Percentiles rank a stretch among this genome's conserved stretches.
phyloP scores from a whole-genome alignment of 2,329 filamentous ascomycete species.

The Colletotrichum trifolii region DNA sequence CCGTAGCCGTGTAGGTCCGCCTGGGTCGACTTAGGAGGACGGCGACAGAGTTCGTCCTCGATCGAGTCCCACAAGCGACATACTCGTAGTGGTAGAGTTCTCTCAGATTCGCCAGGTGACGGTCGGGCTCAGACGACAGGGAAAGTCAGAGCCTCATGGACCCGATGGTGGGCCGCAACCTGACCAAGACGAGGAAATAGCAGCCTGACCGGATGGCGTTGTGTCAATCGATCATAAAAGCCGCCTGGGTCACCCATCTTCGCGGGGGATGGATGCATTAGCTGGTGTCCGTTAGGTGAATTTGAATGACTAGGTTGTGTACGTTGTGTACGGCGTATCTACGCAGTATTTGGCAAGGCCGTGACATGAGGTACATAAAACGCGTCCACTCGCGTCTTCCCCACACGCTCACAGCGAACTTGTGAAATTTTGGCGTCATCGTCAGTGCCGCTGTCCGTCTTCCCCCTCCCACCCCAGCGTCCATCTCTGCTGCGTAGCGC shows the following conservation, averaged over 20 bases:
- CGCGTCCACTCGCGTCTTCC: slow-evolving; percentile 22
- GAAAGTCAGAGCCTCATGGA: background rate
- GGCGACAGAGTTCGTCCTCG: background rate
- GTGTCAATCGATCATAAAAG: slow-evolving; percentile 20
- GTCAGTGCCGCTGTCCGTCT: slow-evolving; percentile 11
- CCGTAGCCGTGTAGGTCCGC: background rate
- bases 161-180: too few species aligned
- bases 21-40: slow-evolving; percentile 21
- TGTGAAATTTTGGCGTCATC: slow-evolving; percentile 35
- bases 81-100: background rate
- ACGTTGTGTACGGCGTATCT: slow-evolving; percentile 10
- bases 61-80: background rate
- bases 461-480: background rate
- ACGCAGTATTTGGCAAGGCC: background rate
- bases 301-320: background rate
- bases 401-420: slow-evolving; percentile 19
- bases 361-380: slow-evolving; percentile 21
- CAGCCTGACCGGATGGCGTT: too few species aligned
- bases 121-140: background rate
- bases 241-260: slow-evolving; percentile 23
- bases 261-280: slow-evolving; percentile 16
- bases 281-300: slow-evolving; percentile 4
- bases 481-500: background rate
- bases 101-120: slow-evolving; percentile 20
- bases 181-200: background rate